A percentile compares a stretch with the other conserved stretches of the same genome.
Conservation (phyloP, 148 eudicot genomes). For the Cornus suecica region DNA sequence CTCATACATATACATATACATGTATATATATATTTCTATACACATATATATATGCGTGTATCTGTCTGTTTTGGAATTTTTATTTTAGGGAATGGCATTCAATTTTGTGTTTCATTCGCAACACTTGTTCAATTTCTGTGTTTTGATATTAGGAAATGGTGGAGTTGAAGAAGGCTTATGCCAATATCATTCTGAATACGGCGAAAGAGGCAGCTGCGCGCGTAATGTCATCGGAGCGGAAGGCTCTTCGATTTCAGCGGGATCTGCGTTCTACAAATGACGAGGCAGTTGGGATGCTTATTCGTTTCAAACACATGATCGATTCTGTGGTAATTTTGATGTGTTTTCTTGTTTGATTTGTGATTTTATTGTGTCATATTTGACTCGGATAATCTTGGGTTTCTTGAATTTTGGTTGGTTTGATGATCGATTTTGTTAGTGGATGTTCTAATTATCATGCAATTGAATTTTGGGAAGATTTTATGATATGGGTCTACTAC, state of each 20-base stretch:
- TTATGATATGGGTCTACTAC: too few relatives aligned
- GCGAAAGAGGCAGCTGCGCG: slow-evolving; percentile 72
- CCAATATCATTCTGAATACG: slow-evolving; percentile 60
- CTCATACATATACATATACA: too few relatives aligned
- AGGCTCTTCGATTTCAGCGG: slow-evolving; percentile 37
- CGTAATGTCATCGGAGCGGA: slow-evolving; percentile 51
- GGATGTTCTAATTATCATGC: not conserved
- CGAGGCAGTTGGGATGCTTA: slow-evolving; percentile 47
- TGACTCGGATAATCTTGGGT: not conserved
- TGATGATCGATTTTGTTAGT: too few relatives aligned
- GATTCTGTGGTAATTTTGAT: slow-evolving; percentile 38
- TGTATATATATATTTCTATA: too few relatives aligned
- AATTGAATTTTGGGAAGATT: not conserved
- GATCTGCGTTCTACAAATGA: slow-evolving; percentile 36
- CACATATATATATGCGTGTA: not conserved
- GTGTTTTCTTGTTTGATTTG: not conserved
- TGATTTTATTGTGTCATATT: not conserved
- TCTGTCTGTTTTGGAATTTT: not conserved
- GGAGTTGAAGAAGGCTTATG: slow-evolving; percentile 62
- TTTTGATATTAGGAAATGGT: slow-evolving; percentile 32
- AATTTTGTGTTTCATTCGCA: not conserved
- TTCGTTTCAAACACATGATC: slow-evolving; percentile 38
- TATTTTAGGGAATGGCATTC: not conserved
- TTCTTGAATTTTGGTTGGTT: not conserved
- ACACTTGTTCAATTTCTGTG: not conserved